Evolutionary conservation across 768 basidiomycete genomes (phyloP).

Genomic region (Fomitopsis pulvina): DNA sequence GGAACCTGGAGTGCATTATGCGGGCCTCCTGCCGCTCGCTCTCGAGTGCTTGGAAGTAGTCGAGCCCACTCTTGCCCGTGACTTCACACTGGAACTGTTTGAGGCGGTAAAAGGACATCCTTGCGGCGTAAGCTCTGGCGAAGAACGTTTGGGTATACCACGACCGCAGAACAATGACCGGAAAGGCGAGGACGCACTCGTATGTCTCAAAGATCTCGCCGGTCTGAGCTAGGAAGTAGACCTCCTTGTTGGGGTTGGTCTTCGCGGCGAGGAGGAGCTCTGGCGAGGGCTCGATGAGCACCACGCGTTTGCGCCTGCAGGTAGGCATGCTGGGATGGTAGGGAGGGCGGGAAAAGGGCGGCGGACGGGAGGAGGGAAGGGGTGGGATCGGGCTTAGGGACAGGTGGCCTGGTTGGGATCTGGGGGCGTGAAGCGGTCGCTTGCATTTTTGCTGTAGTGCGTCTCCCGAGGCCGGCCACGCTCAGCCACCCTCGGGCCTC

Average conservation of each 20-base stretch:
- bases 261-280: slow-evolving; percentile 59
- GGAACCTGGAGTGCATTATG: slow-evolving; percentile 86
- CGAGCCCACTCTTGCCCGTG: slow-evolving; percentile 87
- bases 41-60: slow-evolving; percentile 91
- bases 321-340: slow-evolving; percentile 59
- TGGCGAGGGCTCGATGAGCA: slow-evolving; percentile 77
- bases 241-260: slow-evolving; percentile 61
- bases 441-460: slow-evolving; percentile 24
- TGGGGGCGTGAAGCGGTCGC: slow-evolving; percentile 23
- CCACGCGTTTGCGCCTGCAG: slow-evolving; percentile 84
- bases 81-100: slow-evolving; percentile 98
- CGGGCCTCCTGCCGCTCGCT: slow-evolving; percentile 88
- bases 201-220: slow-evolving; percentile 97
- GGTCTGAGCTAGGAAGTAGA: slow-evolving; percentile 90
- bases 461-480: slow-evolving; percentile 19
- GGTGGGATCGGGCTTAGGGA: slow-evolving; percentile 25
- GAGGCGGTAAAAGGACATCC: slow-evolving; percentile 91
- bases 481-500: slow-evolving; percentile 17
- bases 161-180: slow-evolving; percentile 18
- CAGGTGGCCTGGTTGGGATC: slow-evolving; percentile 20
- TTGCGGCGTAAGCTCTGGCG: slow-evolving; percentile 70
- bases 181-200: slow-evolving; percentile 57
- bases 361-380: slow-evolving; percentile 33
- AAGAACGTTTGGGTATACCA: slow-evolving; percentile 24
- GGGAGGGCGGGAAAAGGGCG: slow-evolving; percentile 23